Base-by-base conservation (phyloP, 2,329 filamentous ascomycete genomes). In the Corynespora cassiicola region DNA sequence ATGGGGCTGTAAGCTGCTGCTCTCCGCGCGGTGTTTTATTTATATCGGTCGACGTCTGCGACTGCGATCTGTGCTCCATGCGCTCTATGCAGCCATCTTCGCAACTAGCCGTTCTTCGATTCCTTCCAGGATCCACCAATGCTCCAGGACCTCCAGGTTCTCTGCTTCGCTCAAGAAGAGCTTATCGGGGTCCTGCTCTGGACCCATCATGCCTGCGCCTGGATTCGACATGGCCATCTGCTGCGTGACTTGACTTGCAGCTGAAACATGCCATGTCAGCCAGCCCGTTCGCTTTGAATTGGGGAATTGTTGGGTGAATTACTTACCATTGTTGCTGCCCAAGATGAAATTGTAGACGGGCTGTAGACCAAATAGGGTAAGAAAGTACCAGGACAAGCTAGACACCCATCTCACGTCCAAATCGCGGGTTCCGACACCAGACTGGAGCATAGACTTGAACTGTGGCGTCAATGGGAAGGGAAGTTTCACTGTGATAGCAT, bases 361-460 rank as follows among this genome's bases (percentile, higher is more conserved):
- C 69, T 97, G 92, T 41, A 99, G 77, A 30, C 95, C 94, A 66
- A 99, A 97, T 50, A 99, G 85, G 62, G 95, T 97, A 53, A 99
- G 75, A 66, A 99, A 97, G 75, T 99, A 99, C 91, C 94, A 99
- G 44, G 90, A 96, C 69, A 99, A 85, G 71, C 90, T 96, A 1
- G 91, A 96, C 73, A 99, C 96, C 94, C 94, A 99, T 71, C 92
- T 82, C 8, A 96, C 94, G 65, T 99, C 95, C 75, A 99, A 85
- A 67, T 99, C 94, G 61, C 86, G 87, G 17, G 95, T 99, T 50
- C 90, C 90, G 28, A 99, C 92, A 58, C 94, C 94, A 26, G 92
- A 92, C 74, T 99, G 94, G 36, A 99, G 79, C 94, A 99, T 99
- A 55, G 90, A 94, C 79, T 99, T 99, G 81, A 99, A 99, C 69